Base-by-base conservation (phyloP, 441 rosid genomes). In the Brassica hybrid region DNA sequence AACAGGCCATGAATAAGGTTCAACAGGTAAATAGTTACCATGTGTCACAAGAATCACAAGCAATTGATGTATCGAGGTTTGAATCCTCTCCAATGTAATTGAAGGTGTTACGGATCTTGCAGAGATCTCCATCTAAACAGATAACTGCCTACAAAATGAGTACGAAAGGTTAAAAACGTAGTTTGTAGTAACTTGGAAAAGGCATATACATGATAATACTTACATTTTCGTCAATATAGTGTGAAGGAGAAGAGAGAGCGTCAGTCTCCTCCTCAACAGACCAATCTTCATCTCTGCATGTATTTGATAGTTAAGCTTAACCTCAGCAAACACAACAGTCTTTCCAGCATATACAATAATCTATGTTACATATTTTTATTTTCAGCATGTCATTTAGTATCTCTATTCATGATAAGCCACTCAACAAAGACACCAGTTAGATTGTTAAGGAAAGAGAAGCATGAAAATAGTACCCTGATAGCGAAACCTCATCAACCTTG, bases 191-290 rank as follows among this genome's bases (percentile, higher is more conserved):
- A 67, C 67, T 19, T 54, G 62, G 38, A 54, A 27, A 76, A 11
- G 41, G 48, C 17, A 66, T 58, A 59, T 14, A 25, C 5, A 48
- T 80, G 65, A 38, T 36, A 57, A 60, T 66, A 52, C 79, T 87
- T 91, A 96, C 99, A 92, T 96, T 86, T 89, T 94, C 99, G 75
- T 96, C 94, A 79, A 94, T 96, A 72, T 96, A 93, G 84, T 90
- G 92, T 67, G 98, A 94, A 21, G 96, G 99, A 80, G 92, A 90
- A 63, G 99, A 88, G 58, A 88, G 83, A 7, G 86, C 72, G 65
- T 89, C 92, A 84, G 86, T 86, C 81, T 83, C 91, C 80, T 86
- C 97, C 68, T 91, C 98, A 71, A 86, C 21, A 75, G 79, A 84
- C 93, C 97, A 94, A 76, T 91, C 98, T 62, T 92, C 95, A 80